phyloP scores from a whole-genome alignment of 2,329 filamentous ascomycete species.

The Lachnellula subtilissima region DNA sequence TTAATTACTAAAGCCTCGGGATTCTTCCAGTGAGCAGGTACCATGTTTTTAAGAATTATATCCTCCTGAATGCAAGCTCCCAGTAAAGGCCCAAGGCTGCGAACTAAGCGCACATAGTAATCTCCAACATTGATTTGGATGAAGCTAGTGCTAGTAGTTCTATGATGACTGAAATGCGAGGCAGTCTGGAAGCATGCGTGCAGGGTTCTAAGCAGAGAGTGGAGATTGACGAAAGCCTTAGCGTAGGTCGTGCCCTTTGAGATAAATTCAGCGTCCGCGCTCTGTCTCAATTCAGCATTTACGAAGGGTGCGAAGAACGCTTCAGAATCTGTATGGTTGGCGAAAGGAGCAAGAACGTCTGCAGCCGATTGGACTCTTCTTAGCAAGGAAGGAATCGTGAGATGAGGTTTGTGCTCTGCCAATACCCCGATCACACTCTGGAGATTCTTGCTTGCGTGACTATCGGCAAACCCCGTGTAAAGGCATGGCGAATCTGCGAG shows the following conservation, averaged over 20 bases:
- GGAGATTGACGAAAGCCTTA: conserved; percentile 72
- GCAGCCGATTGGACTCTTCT: conserved; percentile 67
- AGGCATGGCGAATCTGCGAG: conserved; percentile 78
- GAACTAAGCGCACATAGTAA: conserved; percentile 70
- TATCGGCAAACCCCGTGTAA: conserved; percentile 66
- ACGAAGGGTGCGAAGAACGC: conserved; percentile 72
- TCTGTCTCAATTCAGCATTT: conserved; percentile 34
- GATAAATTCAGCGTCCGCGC: conserved; percentile 39
- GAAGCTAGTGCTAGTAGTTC: conserved; percentile 55
- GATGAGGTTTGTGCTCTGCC: conserved; percentile 73
- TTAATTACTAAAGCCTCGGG: conserved; percentile 15
- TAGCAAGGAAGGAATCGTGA: conserved; percentile 77
- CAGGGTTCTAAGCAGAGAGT: conserved; percentile 71
- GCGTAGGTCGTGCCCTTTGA: conserved; percentile 68
- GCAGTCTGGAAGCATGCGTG: conserved; percentile 66
- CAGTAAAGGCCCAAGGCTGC: conserved; percentile 71
- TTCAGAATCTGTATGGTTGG: conserved; percentile 41
- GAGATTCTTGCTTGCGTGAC: conserved; percentile 63
- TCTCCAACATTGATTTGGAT: conserved; percentile 78
- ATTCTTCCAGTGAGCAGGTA: conserved; percentile 62
- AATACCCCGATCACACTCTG: conserved; percentile 71
- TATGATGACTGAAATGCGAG: conserved; percentile 51
- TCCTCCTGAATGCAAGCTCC: conserved; percentile 82
- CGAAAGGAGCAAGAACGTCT: conserved; percentile 62
- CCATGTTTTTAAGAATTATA: conserved; percentile 65